phyloP scores from a whole-genome alignment of 352 stramenopile species.

The Globisporangium lucens region DNA sequence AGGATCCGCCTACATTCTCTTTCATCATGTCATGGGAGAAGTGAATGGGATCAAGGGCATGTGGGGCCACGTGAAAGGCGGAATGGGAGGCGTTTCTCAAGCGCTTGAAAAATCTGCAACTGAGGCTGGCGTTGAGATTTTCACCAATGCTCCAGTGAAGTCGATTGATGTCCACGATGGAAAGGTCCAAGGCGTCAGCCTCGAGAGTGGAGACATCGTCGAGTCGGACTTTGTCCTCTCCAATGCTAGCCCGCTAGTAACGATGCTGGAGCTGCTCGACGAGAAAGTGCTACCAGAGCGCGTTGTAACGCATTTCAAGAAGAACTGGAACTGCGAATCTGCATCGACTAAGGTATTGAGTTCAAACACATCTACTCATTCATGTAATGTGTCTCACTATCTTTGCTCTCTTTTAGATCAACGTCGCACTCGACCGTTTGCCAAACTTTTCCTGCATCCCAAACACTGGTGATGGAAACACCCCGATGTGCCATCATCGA shows the following conservation, averaged over 20 bases:
- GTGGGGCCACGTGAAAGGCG: conserved; percentile 89
- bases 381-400: neutral
- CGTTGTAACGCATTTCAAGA: conserved; percentile 68
- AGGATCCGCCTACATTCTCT: conserved; percentile 88
- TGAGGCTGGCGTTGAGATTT: conserved; percentile 66
- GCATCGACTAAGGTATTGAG: conserved; percentile 65
- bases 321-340: conserved; percentile 79
- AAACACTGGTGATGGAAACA: conserved; percentile 51
- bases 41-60: conserved; percentile 84
- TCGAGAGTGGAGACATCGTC: conserved; percentile 52
- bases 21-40: conserved; percentile 92
- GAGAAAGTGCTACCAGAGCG: conserved; percentile 45
- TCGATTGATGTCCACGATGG: conserved; percentile 54
- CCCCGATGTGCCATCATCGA: conserved; percentile 74
- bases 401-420: conserved; percentile 59
- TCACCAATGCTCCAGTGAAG: conserved; percentile 60
- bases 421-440: conserved; percentile 78
- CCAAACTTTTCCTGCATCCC: conserved; percentile 85
- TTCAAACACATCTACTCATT: neutral
- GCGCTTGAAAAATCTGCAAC: conserved; percentile 59
- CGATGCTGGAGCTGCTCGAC: conserved; percentile 82
- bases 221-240: conserved; percentile 70
- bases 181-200: conserved; percentile 53
- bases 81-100: conserved; percentile 83
- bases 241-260: conserved; percentile 74